Evolutionary conservation across 2,329 filamentous ascomycete species (phyloP).

Genomic region (Fusarium lateritium): DNA sequence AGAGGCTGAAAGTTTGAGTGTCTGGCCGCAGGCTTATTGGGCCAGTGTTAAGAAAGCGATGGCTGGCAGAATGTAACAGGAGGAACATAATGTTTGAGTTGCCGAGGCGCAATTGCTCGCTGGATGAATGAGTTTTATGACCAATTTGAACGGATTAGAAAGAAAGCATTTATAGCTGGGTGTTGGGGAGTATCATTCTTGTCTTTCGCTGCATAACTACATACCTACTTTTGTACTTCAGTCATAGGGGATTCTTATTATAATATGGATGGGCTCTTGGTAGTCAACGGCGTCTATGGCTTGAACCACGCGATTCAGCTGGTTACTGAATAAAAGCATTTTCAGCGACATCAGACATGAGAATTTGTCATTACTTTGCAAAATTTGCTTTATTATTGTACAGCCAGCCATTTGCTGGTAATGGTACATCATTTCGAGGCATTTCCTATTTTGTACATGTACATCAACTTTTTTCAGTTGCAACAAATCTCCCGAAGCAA

Average conservation of each 20-base stretch:
- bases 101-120: conserved; percentile 25
- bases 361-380: conserved; percentile 25
- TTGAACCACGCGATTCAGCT: conserved; percentile 30
- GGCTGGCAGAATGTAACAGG: conserved; percentile 50
- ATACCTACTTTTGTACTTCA: conserved; percentile 42
- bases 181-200: conserved; percentile 51
- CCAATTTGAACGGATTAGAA: conserved; percentile 44
- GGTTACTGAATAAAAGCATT: conserved; percentile 41
- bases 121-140: conserved; percentile 45
- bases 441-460: conserved; percentile 47
- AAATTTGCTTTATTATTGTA: conserved; percentile 48
- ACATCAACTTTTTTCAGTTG: conserved; percentile 31
- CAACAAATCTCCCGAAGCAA: conserved; percentile 17
- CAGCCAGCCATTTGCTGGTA: conserved; percentile 50
- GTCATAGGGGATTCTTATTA: conserved; percentile 24
- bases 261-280: conserved; percentile 36
- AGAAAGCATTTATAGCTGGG: conserved; percentile 51
- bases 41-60: conserved; percentile 69
- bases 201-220: conserved; percentile 45
- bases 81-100: conserved; percentile 33
- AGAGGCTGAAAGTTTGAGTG: conserved; percentile 67
- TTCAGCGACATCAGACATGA: conserved; percentile 32
- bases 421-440: conserved; percentile 46
- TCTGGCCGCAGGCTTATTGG: conserved; percentile 76
- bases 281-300: conserved; percentile 40